A percentile compares a stretch with the other conserved stretches of the same genome.
These are phyloP conservation scores for Hymenoscyphus repandus DNA, from an alignment of 2,329 filamentous ascomycete genomes.

Conservation along the genomic window DNA sequence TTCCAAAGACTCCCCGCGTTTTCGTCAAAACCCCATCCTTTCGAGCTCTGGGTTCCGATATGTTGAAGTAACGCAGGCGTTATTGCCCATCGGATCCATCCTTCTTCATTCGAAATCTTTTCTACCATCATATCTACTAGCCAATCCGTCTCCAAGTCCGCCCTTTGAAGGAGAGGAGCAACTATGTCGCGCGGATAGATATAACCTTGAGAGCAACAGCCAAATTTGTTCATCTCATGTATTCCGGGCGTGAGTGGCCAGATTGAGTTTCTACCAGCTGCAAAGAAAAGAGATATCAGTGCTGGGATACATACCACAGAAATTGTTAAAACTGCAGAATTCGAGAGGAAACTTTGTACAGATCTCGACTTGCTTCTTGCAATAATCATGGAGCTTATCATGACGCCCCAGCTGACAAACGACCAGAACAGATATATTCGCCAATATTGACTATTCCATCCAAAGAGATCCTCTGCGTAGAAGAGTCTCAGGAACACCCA, in stretches of 20 bases:
- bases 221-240: constrained; percentile 35
- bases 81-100: constrained; percentile 34
- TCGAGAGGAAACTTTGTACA: constrained; percentile 1
- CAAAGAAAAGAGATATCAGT: constrained; percentile 15
- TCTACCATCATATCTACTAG: constrained; percentile 35
- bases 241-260: constrained; percentile 18
- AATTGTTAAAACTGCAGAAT: constrained; percentile 3
- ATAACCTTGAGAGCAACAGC: constrained; percentile 36
- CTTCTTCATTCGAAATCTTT: constrained; percentile 29
- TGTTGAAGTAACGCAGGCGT: constrained; percentile 37
- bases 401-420: background rate
- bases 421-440: constrained; percentile 24
- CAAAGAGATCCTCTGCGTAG: constrained; percentile 36
- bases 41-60: constrained; percentile 26
- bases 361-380: constrained; percentile 1
- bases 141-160: constrained; percentile 7
- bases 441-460: constrained; percentile 36
- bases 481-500: constrained; percentile 34
- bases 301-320: constrained; percentile 10
- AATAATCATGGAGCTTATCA: constrained; percentile 1
- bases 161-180: constrained; percentile 25
- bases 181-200: constrained; percentile 26
- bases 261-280: constrained; percentile 13
- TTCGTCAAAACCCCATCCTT: constrained; percentile 11
- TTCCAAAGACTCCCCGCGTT: constrained; percentile 11